Conservation (phyloP, 148 eudicot species). For the Diospyros lotus region DNA sequence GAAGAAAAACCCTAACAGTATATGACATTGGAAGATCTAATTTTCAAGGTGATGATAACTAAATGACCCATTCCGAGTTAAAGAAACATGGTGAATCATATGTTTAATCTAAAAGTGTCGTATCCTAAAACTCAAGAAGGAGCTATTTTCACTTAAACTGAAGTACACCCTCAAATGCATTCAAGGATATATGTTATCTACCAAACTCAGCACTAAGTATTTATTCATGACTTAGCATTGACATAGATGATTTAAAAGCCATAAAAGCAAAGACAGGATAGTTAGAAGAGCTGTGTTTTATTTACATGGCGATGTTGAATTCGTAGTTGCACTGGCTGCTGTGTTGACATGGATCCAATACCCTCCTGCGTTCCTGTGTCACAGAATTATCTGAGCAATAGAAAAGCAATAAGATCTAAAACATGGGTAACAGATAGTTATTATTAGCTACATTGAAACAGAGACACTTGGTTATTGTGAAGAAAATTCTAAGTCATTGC, state of each 20-base stretch:
- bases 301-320: conserved; percentile 69
- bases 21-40: neutral
- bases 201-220: neutral
- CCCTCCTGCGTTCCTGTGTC: conserved; percentile 13
- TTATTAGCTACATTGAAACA: neutral
- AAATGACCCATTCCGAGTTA: neutral
- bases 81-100: neutral
- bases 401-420: neutral
- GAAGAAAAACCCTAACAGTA: neutral
- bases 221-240: neutral
- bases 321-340: conserved; percentile 39
- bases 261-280: neutral
- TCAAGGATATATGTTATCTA: neutral
- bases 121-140: too few relatives aligned
- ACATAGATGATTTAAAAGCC: neutral
- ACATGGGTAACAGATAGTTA: neutral
- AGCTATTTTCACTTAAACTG: neutral
- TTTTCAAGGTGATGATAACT: neutral
- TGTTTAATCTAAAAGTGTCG: neutral
- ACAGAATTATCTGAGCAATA: neutral
- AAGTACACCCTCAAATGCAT: neutral
- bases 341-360: conserved; percentile 43
- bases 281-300: neutral
- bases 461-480: neutral
- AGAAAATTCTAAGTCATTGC: neutral